These are phyloP conservation scores for Solanum raphanifolium DNA, from an alignment of 257 asterid species.

Conservation along the genomic window DNA sequence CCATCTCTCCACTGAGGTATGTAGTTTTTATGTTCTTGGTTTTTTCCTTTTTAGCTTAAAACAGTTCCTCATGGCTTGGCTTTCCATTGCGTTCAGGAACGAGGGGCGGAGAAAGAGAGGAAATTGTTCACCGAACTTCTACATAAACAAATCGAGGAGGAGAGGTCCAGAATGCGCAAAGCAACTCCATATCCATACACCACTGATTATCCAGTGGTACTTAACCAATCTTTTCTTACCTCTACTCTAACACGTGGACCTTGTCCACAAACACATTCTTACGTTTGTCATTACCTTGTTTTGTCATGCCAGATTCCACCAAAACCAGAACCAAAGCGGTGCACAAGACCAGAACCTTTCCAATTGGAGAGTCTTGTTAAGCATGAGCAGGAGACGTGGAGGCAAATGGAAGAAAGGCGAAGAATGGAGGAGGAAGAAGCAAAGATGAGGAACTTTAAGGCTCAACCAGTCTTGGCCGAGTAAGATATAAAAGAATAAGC, in stretches of 20 bases:
- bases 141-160: conserved; percentile 74
- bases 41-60: background rate
- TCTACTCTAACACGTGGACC: background rate
- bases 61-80: background rate
- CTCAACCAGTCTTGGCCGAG: conserved; percentile 81
- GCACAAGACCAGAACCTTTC: conserved; percentile 89
- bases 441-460: conserved; percentile 71
- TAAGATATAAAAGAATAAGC: conserved; percentile 11
- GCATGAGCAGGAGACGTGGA: conserved; percentile 82
- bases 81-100: conserved; percentile 35
- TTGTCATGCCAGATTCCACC: conserved; percentile 58
- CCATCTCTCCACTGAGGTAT: conserved; percentile 86
- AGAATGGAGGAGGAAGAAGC: conserved; percentile 69
- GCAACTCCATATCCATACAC: conserved; percentile 99
- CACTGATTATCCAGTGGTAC: conserved; percentile 92
- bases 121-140: conserved; percentile 46
- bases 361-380: conserved; percentile 70
- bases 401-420: conserved; percentile 75
- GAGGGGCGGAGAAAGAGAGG: conserved; percentile 84
- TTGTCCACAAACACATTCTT: background rate
- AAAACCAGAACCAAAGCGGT: conserved; percentile 84
- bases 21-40: background rate
- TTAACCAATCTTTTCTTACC: background rate
- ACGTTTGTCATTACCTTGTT: background rate
- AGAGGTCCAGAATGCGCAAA: conserved; percentile 61